Evolutionary conservation across 768 basidiomycete genomes (phyloP), one percentile per base, ranked within the genome.

Genomic region (Suillus cothurnatus): DNA sequence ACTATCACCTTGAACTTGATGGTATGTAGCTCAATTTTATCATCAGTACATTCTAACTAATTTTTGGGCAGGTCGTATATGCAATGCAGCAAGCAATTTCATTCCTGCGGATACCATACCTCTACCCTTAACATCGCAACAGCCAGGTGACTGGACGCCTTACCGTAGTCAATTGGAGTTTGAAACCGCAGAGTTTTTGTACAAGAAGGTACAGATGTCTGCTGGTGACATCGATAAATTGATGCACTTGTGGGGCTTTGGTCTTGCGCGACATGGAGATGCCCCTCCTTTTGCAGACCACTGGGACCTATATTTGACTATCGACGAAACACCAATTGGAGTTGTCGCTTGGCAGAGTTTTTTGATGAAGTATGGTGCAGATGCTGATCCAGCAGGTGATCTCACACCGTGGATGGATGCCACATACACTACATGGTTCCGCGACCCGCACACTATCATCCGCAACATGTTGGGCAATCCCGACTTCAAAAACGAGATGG

Each of bases 281-380:
- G 4, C 14, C 8, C 72, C 79, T 4, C 78, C 79, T 1, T 82
- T 79, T 64, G 59, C 61, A 0, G 71, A 73, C 50, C 66, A 76
- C 58, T 36, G 66, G 11, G 76, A 81, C 43, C 50, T 81, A 4
- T 74, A 78, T 45, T 45, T 36, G 0, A 73, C 69, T 0, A 81
- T 84, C 32, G 78, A 82, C 56, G 43, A 64, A 0, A 81, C 75
- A 21, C 60, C 61, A 7, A 53, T 73, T 57, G 80, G 81, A 14
- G 76, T 77, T 52, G 71, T 73, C n/a, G 71, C 79, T 0, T 84
- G 81, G 81, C 47, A 45, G 21, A 45, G 43, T 4, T 45, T 45
- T 21, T 45, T 4, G 1, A 45, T 45, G 43, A 21, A 45, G 6
- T 49, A 49, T 23, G n/a, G n/a, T 14, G 23, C 12, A 4, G 47